phyloP scores from a whole-genome alignment of 768 basidiomycete genomes.

The Hemileccinum rubropunctum region DNA sequence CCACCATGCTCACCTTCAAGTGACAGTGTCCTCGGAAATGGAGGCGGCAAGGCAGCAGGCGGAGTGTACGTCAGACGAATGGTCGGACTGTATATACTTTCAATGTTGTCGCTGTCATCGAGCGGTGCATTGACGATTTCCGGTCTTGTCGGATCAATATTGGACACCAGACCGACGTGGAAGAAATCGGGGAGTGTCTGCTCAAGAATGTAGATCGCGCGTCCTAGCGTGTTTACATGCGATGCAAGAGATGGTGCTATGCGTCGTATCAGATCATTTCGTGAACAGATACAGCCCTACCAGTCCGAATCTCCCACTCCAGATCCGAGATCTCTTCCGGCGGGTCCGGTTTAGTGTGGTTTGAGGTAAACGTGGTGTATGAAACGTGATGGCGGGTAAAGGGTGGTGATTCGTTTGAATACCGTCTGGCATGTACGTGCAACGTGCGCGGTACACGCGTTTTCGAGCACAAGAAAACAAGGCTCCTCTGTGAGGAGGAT shows the following conservation, averaged over 20 bases:
- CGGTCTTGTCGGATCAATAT: conserved; percentile 46
- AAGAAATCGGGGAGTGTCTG: conserved; percentile 75
- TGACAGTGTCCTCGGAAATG: conserved; percentile 66
- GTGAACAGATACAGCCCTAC: conserved; percentile 31
- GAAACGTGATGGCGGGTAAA: no score
- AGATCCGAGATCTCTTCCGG: conserved; percentile 49
- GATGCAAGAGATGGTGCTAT: conserved; percentile 2
- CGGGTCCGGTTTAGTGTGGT: conserved; percentile 8
- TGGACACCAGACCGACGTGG: conserved; percentile 57
- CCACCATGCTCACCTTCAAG: conserved; percentile 55
- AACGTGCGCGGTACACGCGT: no score
- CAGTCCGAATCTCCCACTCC: conserved; percentile 79
- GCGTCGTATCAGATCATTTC: conserved; percentile 33
- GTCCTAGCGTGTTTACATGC: conserved; percentile 48
- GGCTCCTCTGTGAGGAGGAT: background rate
- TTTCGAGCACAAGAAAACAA: no score
- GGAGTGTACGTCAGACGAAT: conserved; percentile 68
- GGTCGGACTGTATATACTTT: conserved; percentile 60
- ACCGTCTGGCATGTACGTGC: background rate
- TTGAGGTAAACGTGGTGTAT: background rate
- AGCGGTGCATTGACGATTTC: conserved; percentile 20
- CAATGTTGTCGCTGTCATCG: conserved; percentile 29
- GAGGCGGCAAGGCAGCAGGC: conserved; percentile 59
- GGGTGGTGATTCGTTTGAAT: conserved; percentile 19
- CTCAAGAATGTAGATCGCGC: conserved; percentile 65